phyloP scores from a whole-genome alignment of 2,329 filamentous ascomycete genomes.

The Colletotrichum sp. region DNA sequence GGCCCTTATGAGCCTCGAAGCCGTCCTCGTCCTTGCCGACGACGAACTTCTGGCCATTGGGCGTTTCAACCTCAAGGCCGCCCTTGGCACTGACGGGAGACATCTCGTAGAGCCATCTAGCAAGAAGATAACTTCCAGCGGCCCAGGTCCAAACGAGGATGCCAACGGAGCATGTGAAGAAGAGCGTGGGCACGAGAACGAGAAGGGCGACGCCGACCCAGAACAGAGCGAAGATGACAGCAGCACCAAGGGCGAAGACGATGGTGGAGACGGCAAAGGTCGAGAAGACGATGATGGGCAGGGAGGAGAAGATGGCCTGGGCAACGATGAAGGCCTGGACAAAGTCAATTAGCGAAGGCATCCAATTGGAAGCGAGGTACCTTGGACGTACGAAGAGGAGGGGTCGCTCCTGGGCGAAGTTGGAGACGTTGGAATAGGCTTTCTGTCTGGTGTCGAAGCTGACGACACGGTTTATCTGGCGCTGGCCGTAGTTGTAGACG shows the following conservation, averaged over 20 bases:
- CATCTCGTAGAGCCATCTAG: conserved; percentile 50
- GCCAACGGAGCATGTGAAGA: conserved; percentile 67
- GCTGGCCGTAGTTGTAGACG: conserved; percentile 45
- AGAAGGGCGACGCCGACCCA: conserved; percentile 71
- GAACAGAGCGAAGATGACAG: conserved; percentile 70
- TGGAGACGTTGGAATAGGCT: conserved; percentile 55
- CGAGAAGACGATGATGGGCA: conserved; percentile 73
- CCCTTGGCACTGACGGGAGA: conserved; percentile 27
- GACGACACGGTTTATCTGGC: conserved; percentile 56
- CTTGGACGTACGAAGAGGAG: conserved; percentile 66
- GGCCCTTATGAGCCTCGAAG: conserved; percentile 5
- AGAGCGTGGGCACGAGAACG: conserved; percentile 71
- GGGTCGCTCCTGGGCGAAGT: conserved; percentile 69
- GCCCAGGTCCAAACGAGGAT: conserved; percentile 73
- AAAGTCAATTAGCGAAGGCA: background rate
- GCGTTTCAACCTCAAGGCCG: conserved; percentile 23
- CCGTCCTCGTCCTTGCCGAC: conserved; percentile 28
- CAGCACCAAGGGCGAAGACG: conserved; percentile 65
- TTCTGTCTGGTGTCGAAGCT: conserved; percentile 65
- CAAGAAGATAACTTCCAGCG: conserved; percentile 60
- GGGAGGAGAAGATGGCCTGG: conserved; percentile 68
- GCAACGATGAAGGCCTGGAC: conserved; percentile 69
- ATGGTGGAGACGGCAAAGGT: conserved; percentile 68
- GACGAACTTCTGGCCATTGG: conserved; percentile 21
- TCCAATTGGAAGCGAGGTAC: background rate